These are phyloP conservation scores for Oenanthe javanica DNA, from an alignment of 140 eudicot genomes.

Conservation along the genomic window DNA sequence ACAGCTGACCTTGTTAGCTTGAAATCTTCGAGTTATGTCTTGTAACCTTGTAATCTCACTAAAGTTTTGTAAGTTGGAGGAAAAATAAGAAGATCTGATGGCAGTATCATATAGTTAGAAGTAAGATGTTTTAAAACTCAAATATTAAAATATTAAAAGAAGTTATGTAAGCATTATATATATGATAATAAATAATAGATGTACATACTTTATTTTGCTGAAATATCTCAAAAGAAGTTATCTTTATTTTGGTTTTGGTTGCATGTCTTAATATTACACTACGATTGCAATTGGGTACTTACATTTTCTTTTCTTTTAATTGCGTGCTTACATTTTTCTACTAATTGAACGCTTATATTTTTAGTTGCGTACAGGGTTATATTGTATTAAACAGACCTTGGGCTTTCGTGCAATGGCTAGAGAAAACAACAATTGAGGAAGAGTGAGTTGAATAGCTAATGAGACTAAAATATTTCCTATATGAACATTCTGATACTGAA, in stretches of 20 bases:
- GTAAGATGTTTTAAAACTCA: background rate
- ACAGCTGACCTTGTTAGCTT: no score
- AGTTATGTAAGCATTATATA: no score
- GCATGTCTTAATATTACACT: background rate
- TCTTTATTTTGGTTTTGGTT: background rate
- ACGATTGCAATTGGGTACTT: background rate
- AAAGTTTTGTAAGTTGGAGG: background rate
- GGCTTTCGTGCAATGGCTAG: constrained; percentile 77
- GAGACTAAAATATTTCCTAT: background rate
- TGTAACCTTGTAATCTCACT: background rate
- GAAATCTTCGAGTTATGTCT: no score
- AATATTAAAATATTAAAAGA: no score
- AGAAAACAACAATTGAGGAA: constrained; percentile 46
- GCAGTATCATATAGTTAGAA: background rate
- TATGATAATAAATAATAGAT: background rate
- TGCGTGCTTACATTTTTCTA: background rate
- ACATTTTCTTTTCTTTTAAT: background rate
- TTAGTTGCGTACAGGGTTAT: constrained; percentile 41
- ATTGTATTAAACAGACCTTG: constrained; percentile 67
- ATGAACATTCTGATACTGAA: background rate
- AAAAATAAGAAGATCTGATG: background rate
- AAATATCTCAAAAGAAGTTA: background rate
- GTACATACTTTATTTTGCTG: background rate
- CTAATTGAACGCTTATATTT: background rate
- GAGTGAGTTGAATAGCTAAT: constrained; percentile 32